Conservation (phyloP, 2,329 filamentous ascomycete species). For the Claviceps spartinae region DNA sequence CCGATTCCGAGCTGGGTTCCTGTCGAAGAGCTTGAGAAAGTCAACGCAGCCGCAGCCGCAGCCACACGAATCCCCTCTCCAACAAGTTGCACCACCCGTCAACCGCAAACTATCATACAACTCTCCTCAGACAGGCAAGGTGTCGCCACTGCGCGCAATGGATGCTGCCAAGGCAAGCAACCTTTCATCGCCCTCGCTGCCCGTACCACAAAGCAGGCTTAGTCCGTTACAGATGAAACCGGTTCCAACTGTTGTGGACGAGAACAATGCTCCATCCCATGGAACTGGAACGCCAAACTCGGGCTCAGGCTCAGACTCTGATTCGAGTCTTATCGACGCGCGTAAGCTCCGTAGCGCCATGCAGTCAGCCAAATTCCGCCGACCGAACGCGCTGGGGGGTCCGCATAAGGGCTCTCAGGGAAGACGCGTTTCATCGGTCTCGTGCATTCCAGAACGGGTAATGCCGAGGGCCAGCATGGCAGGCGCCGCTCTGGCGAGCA, state of each 20-base stretch:
- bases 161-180: slow-evolving; percentile 37
- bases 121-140: slow-evolving; percentile 16
- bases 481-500: slow-evolving; percentile 31
- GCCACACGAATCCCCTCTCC: slow-evolving; percentile 46
- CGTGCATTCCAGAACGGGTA: slow-evolving; percentile 15
- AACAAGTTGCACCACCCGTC: slow-evolving; percentile 40
- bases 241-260: slow-evolving; percentile 28
- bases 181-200: slow-evolving; percentile 30
- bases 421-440: slow-evolving; percentile 32
- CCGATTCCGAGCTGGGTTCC: slow-evolving; percentile 79
- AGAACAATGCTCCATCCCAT: slow-evolving; percentile 37
- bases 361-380: slow-evolving; percentile 33
- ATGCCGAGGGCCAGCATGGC: slow-evolving; percentile 25
- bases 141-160: slow-evolving; percentile 37
- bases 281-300: slow-evolving; percentile 16
- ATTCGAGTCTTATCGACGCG: slow-evolving; percentile 36
- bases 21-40: slow-evolving; percentile 42
- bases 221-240: slow-evolving; percentile 11
- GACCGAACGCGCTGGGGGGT: slow-evolving; percentile 24
- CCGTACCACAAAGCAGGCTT: slow-evolving; percentile 9
- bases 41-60: slow-evolving; percentile 27
- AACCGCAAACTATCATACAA: slow-evolving; percentile 42
- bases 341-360: slow-evolving; percentile 42
- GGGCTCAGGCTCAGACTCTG: slow-evolving; percentile 32
- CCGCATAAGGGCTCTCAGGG: slow-evolving; percentile 20